Conservation (phyloP, 1,284 basidiomycete genomes). For the Termitomyces sp. region DNA sequence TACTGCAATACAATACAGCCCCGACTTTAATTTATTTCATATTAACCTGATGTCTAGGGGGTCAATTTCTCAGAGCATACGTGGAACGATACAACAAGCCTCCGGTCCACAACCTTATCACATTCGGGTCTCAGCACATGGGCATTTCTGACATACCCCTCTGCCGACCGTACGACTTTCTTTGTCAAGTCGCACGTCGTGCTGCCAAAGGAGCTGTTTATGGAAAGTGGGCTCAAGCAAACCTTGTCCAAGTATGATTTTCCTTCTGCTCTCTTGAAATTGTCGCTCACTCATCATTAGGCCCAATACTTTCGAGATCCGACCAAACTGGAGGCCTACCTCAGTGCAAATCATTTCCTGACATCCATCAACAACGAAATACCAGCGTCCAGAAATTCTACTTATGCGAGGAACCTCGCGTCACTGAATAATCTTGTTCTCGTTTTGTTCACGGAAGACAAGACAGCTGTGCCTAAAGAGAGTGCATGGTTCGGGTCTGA, state of each 20-base stretch:
- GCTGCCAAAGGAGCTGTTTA: constrained; percentile 77
- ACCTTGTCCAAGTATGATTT: constrained; percentile 57
- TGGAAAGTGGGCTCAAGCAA: constrained; percentile 74
- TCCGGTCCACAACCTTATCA: constrained; percentile 81
- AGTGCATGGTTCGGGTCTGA: constrained; percentile 82
- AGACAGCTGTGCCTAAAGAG: constrained; percentile 79
- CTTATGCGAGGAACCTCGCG: constrained; percentile 57
- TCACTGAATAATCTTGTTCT: constrained; percentile 60
- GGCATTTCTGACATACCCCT: constrained; percentile 78
- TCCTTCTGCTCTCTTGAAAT: neutral
- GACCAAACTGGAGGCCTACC: constrained; percentile 65
- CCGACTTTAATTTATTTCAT: neutral
- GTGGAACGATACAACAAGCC: constrained; percentile 82
- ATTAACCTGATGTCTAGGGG: constrained; percentile 35
- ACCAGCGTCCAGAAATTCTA: constrained; percentile 43
- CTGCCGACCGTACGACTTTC: constrained; percentile 65
- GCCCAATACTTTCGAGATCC: constrained; percentile 96
- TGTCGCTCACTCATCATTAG: constrained; percentile 27
- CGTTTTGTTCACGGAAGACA: constrained; percentile 65
- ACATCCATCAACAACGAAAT: constrained; percentile 75
- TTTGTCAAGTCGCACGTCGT: constrained; percentile 75
- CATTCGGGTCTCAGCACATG: constrained; percentile 84
- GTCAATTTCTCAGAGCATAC: constrained; percentile 89
- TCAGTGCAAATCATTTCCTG: constrained; percentile 66
- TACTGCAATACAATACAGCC: neutral